Conservation (phyloP, 768 basidiomycete genomes). For the Boletus rubroflammeus region DNA sequence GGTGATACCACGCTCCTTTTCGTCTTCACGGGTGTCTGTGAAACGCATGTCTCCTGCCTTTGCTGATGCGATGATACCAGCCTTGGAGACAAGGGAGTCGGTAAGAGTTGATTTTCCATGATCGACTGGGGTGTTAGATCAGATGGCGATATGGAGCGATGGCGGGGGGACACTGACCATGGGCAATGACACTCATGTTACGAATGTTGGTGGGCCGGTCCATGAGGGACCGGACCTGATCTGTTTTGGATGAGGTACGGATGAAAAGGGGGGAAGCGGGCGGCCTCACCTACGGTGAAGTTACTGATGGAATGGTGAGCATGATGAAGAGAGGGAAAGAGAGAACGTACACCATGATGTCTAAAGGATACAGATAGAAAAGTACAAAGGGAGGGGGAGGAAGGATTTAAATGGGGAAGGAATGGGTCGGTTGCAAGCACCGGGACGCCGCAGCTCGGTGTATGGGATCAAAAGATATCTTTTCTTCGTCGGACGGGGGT, state of each 20-base stretch:
- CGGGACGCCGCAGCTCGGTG: slow-evolving; percentile 27
- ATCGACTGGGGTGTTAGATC: slow-evolving; percentile 64
- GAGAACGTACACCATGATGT: slow-evolving; percentile 77
- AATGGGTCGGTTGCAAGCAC: slow-evolving; percentile 22
- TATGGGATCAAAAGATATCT: slow-evolving; percentile 9
- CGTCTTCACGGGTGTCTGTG: slow-evolving; percentile 95
- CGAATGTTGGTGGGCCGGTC: slow-evolving; percentile 89
- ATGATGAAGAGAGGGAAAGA: slow-evolving; percentile 8
- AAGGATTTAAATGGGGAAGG: not conserved
- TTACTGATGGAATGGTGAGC: slow-evolving; percentile 53
- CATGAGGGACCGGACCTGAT: slow-evolving; percentile 87
- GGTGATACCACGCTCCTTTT: slow-evolving; percentile 99
- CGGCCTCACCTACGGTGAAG: slow-evolving; percentile 78
- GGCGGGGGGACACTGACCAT: slow-evolving; percentile 52
- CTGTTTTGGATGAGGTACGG: slow-evolving; percentile 36
- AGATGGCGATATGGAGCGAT: slow-evolving; percentile 15
- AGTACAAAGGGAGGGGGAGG: slow-evolving; percentile 15
- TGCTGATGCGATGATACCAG: slow-evolving; percentile 93
- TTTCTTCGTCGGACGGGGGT: slow-evolving; percentile 16
- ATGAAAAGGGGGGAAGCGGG: not conserved
- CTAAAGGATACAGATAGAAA: slow-evolving; percentile 41
- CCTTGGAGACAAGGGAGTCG: slow-evolving; percentile 98
- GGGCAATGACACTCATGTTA: slow-evolving; percentile 93
- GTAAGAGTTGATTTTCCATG: slow-evolving; percentile 99
- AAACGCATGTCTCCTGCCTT: slow-evolving; percentile 97